Conservation (phyloP, 192 early-diverging fungal species). For the Mortierella antarctica region DNA sequence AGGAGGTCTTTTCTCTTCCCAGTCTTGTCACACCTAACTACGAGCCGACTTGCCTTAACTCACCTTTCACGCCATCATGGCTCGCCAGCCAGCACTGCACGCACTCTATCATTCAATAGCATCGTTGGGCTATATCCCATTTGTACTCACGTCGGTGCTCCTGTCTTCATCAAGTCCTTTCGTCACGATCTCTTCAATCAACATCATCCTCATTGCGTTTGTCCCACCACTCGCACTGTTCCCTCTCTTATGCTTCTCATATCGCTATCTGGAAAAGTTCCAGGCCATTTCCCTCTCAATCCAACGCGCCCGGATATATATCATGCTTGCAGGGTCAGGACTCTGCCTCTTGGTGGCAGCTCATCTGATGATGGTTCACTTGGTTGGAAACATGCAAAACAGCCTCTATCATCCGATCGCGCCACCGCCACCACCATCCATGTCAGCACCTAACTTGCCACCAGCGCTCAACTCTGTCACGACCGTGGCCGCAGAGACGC, state of each 20-base stretch:
- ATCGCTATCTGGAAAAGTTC: slow-evolving; percentile 38
- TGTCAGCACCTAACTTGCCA: not conserved
- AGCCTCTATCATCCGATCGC: slow-evolving; percentile 13
- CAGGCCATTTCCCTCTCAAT: slow-evolving; percentile 24
- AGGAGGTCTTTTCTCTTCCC: not conserved
- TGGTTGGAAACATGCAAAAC: slow-evolving; percentile 19
- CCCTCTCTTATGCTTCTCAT: slow-evolving; percentile 33
- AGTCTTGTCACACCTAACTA: not conserved
- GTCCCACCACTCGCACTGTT: slow-evolving; percentile 32
- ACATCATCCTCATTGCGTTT: slow-evolving; percentile 40
- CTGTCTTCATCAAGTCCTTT: slow-evolving; percentile 34
- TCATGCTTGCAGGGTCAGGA: slow-evolving; percentile 43
- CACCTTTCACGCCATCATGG: slow-evolving; percentile 5
- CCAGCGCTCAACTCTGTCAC: not conserved
- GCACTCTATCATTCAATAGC: slow-evolving; percentile 49
- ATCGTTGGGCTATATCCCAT: slow-evolving; percentile 42
- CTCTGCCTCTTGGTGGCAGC: slow-evolving; percentile 28
- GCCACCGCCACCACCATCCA: not conserved
- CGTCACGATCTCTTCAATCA: slow-evolving; percentile 29
- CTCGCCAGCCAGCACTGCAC: slow-evolving; percentile 23
- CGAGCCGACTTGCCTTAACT: not conserved
- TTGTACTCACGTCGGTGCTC: slow-evolving; percentile 35
- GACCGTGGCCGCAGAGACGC: too few relatives aligned
- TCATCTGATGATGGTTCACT: slow-evolving; percentile 36
- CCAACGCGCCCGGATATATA: slow-evolving; percentile 35